Percentiles rank a stretch among this genome's conserved stretches.
Conservation (phyloP, 768 basidiomycete species). For the Kwoniella dendrophila region DNA sequence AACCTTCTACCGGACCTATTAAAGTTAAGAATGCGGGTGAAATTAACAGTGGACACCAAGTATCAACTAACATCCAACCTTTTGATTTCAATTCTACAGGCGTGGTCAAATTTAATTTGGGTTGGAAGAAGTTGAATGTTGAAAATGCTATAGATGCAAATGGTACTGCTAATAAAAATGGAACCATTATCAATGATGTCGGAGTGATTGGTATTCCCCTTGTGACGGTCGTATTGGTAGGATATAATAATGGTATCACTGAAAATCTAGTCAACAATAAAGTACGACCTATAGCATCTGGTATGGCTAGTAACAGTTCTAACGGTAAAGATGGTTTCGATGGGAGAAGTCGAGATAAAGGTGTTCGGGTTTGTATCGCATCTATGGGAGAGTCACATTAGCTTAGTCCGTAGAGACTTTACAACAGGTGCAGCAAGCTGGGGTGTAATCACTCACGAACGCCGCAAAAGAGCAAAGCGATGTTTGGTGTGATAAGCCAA, state of each 20-base stretch:
- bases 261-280: slow-evolving; percentile 76
- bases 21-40: slow-evolving; percentile 78
- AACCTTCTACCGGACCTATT: slow-evolving; percentile 70
- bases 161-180: slow-evolving; percentile 76
- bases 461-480: slow-evolving; percentile 66
- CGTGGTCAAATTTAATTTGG: slow-evolving; percentile 68
- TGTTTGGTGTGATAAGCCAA: slow-evolving; percentile 74
- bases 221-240: slow-evolving; percentile 59
- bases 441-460: slow-evolving; percentile 60
- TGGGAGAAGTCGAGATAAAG: slow-evolving; percentile 66
- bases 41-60: slow-evolving; percentile 80
- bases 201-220: slow-evolving; percentile 73
- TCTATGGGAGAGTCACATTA: slow-evolving; percentile 26
- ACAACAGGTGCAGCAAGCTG: neutral
- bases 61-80: slow-evolving; percentile 81
- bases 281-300: slow-evolving; percentile 79
- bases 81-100: slow-evolving; percentile 77
- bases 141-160: slow-evolving; percentile 57
- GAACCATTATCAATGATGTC: slow-evolving; percentile 73
- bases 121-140: slow-evolving; percentile 70
- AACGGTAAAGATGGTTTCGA: slow-evolving; percentile 62
- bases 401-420: too few relatives aligned
- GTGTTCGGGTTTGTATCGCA: slow-evolving; percentile 45
- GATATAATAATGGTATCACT: slow-evolving; percentile 64
- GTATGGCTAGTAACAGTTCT: slow-evolving; percentile 71